Base-by-base conservation (phyloP, 495 filamentous ascomycete genomes). In the Talaromyces thailandensis region DNA sequence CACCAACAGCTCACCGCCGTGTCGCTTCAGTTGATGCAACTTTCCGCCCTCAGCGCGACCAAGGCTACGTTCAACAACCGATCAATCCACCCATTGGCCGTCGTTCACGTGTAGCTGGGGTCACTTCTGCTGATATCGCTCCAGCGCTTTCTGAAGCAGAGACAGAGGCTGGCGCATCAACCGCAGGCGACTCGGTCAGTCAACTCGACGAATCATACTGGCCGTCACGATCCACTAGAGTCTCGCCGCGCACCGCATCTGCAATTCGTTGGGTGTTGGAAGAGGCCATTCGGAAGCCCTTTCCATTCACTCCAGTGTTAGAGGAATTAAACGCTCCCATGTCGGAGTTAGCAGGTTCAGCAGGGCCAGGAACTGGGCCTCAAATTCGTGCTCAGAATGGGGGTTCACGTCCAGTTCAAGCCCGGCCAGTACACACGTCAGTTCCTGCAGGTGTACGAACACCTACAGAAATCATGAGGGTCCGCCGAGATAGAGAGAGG, bases 291-390 rank as follows among this genome's bases (percentile, higher is more conserved):
- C 88, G 93, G 56, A 84, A 85, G 43, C 93, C 94, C 1, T 82
- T 92, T 62, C 81, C 85, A 11, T 94, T 98, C 75, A 92, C 92
- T 4, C 82, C 90, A 16, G 92, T 96, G 71, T 80, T 84, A 50
- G 83, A 87, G 60, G 94, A 98, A 80, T 87, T 93, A 81, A 91
- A 92, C 87, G 92, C 93, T 68, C 84, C 86, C 65, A 98, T 98
- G 94, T 87, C 94, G 66, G 89, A 96, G 74, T 78, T 96, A 68
- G 78, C 83, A 70, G 81, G 81, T 68, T 82, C 83, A 63, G 74
- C 76, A 70, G 73, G 73, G 67, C 66, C 71, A 57, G 75, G 71
- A 37, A 64, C 73, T 58, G 70, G 67, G 53, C 67, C 74, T 61
- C 80, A 75, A 66, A 71, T 72, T 56, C 79, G 81, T 31, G 68